phyloP scores from a whole-genome alignment of 257 asterid genomes.

The Phtheirospermum japonicum region DNA sequence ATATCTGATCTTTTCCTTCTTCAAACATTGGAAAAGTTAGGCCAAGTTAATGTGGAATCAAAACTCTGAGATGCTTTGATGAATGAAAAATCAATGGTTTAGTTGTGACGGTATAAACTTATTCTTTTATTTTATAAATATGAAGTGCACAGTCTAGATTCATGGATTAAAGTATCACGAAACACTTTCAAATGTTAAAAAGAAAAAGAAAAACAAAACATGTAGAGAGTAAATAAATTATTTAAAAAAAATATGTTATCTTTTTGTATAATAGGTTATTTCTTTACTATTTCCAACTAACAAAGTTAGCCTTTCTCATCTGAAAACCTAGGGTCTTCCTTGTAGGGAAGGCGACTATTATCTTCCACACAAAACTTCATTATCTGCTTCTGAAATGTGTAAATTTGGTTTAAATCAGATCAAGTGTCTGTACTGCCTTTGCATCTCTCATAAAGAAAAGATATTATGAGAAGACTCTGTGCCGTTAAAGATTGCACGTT shows the following conservation, averaged over 20 bases:
- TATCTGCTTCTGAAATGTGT: constrained; percentile 11
- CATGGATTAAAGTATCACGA: not conserved
- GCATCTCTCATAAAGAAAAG: constrained; percentile 14
- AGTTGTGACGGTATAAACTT: not conserved
- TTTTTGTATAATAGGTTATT: constrained; percentile 7
- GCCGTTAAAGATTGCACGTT: constrained; percentile 1
- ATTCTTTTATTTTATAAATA: not conserved
- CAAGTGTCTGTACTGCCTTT: constrained; percentile 1
- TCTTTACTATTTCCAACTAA: not conserved
- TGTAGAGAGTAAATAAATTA: not conserved
- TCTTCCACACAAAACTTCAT: not conserved
- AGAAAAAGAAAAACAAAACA: not conserved
- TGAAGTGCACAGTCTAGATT: not conserved
- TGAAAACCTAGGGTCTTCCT: constrained; percentile 13
- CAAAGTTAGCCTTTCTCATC: constrained; percentile 9
- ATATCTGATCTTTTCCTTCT: not conserved
- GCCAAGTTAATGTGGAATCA: too few relatives aligned
- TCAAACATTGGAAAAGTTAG: not conserved
- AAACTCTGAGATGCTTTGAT: not conserved
- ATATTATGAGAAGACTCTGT: constrained; percentile 18
- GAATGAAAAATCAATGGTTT: not conserved
- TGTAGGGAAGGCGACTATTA: constrained; percentile 5
- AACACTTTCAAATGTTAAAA: constrained; percentile 10
- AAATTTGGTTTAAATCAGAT: constrained; percentile 17
- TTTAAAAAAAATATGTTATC: not conserved